These are phyloP conservation scores for Cutaneotrichosporon mucoides DNA, from an alignment of 1,284 basidiomycete species.

Conservation along the genomic window DNA sequence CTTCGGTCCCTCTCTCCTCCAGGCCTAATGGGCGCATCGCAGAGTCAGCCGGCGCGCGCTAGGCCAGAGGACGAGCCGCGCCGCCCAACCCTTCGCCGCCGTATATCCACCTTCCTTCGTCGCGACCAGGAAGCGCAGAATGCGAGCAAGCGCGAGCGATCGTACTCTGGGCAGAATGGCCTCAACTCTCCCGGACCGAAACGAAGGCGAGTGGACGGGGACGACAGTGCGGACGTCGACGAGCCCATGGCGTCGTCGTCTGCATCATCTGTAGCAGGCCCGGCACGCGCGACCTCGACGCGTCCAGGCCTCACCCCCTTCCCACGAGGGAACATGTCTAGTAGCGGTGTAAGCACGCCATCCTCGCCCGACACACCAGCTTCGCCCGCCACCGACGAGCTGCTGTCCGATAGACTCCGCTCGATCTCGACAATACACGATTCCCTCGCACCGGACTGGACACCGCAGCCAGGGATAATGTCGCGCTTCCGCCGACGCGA, in stretches of 20 bases:
- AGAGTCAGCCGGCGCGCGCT: constrained; percentile 22
- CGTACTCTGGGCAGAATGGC: constrained; percentile 9
- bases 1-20: no score
- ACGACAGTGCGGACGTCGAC: not conserved
- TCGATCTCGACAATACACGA: constrained; percentile 31
- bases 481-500: constrained; percentile 21
- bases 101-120: constrained; percentile 10
- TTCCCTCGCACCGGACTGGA: constrained; percentile 28
- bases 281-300: not conserved
- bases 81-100: constrained; percentile 2
- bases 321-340: not conserved
- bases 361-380: not conserved
- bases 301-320: not conserved
- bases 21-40: constrained; percentile 26
- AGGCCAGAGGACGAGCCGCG: constrained; percentile 3
- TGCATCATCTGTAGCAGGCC: not conserved
- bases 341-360: constrained; percentile 1
- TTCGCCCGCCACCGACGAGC: constrained; percentile 25
- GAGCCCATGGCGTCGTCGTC: not conserved
- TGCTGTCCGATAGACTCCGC: constrained; percentile 30
- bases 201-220: constrained; percentile 14
- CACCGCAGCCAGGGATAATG: constrained; percentile 13
- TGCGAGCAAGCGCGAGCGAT: constrained; percentile 16
- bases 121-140: not conserved
- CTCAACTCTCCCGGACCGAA: constrained; percentile 8